phyloP scores from a whole-genome alignment of 306 rosid species.

The Castanea mollissima region DNA sequence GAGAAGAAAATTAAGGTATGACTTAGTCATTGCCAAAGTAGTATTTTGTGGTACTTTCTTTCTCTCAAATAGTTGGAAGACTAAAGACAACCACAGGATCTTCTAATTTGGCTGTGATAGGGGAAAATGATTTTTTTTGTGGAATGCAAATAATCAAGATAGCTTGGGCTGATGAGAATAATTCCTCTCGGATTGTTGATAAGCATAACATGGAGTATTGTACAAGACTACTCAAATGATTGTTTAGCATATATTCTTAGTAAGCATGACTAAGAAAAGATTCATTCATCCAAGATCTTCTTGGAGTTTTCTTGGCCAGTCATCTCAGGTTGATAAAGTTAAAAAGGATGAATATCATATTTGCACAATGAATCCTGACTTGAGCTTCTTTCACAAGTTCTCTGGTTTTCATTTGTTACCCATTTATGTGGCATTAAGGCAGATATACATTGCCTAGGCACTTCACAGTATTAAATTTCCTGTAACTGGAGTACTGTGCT shows the following conservation, averaged over 20 bases:
- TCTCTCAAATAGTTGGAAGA: conserved; percentile 6
- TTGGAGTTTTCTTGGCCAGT: neutral
- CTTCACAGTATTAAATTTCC: conserved; percentile 4
- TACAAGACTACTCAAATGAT: neutral
- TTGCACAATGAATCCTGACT: neutral
- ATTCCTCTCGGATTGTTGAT: neutral
- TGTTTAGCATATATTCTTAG: neutral
- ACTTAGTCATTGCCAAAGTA: conserved; percentile 8
- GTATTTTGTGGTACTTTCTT: conserved; percentile 7
- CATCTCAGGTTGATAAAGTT: neutral
- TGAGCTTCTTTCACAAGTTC: neutral
- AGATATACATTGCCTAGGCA: conserved; percentile 26
- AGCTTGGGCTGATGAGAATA: conserved; percentile 1
- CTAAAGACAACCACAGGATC: neutral
- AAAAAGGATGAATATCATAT: conserved; percentile 1
- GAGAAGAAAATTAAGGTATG: conserved; percentile 84
- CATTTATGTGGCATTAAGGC: conserved; percentile 17
- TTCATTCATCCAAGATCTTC: neutral
- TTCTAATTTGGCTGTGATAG: neutral
- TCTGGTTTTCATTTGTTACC: neutral
- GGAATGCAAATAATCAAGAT: neutral
- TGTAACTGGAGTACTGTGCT: conserved; percentile 16
- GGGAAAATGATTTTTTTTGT: neutral
- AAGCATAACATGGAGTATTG: neutral
- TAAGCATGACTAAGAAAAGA: neutral